Percentiles rank a stretch among this genome's conserved stretches.
These are phyloP conservation scores for Simplicillium aogashimaense DNA, from an alignment of 2,329 filamentous ascomycete genomes.

Conservation along the genomic window DNA sequence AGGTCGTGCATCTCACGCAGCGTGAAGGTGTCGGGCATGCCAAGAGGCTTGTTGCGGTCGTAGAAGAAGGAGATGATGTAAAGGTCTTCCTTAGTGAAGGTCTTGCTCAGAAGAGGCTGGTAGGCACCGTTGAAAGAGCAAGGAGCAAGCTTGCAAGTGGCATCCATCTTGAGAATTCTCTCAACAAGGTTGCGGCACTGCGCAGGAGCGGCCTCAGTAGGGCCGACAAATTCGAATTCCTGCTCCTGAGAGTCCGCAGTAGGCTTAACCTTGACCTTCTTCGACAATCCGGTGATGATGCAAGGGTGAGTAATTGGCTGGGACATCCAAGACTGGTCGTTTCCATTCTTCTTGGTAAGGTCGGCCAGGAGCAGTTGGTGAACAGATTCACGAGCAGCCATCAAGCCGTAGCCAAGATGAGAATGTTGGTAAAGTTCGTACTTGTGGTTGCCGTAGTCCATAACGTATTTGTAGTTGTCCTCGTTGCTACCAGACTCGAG, in stretches of 20 bases:
- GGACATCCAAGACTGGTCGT: slow-evolving; percentile 56
- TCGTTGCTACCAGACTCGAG: slow-evolving; percentile 55
- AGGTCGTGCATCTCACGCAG: slow-evolving; percentile 82
- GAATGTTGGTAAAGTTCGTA: slow-evolving; percentile 98
- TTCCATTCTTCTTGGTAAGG: slow-evolving; percentile 52
- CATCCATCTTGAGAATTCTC: slow-evolving; percentile 82
- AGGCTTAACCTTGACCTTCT: slow-evolving; percentile 64
- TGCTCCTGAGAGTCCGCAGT: slow-evolving; percentile 44
- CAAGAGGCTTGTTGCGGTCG: slow-evolving; percentile 85
- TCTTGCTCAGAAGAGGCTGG: slow-evolving; percentile 86
- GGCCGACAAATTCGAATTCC: slow-evolving; percentile 81
- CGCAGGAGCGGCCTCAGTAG: slow-evolving; percentile 61
- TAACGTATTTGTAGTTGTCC: slow-evolving; percentile 81
- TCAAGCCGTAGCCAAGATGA: slow-evolving; percentile 91
- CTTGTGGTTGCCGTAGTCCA: slow-evolving; percentile 80
- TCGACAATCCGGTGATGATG: slow-evolving; percentile 70
- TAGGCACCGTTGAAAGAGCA: slow-evolving; percentile 98
- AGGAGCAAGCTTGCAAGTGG: slow-evolving; percentile 70
- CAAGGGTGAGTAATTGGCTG: slow-evolving; percentile 74
- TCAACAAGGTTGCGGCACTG: slow-evolving; percentile 88
- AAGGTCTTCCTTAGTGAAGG: slow-evolving; percentile 81
- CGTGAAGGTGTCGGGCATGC: slow-evolving; percentile 98
- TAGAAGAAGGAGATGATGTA: slow-evolving; percentile 98
- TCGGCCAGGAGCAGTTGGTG: slow-evolving; percentile 68
- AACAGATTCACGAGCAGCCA: slow-evolving; percentile 84